Conservation (phyloP, 2,329 filamentous ascomycete species). For the Colletotrichum magnum region DNA sequence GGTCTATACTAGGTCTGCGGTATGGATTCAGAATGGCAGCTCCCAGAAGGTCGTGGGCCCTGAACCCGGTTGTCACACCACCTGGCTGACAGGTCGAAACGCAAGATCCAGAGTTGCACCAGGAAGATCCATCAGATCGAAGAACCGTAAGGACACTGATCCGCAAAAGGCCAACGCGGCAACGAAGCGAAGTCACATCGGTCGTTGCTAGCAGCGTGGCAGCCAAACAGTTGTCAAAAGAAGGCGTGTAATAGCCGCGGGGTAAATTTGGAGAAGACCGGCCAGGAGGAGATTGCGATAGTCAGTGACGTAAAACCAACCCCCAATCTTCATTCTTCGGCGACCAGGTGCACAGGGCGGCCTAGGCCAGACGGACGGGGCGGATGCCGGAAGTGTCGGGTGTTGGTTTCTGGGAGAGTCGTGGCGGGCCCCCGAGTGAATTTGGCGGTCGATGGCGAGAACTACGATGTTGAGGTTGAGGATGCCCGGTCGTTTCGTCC, state of each 20-base stretch:
- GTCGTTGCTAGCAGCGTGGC: neutral
- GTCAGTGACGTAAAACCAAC: slow-evolving; percentile 7
- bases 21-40: slow-evolving; percentile 15
- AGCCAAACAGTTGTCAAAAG: neutral
- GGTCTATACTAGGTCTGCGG: slow-evolving; percentile 14
- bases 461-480: slow-evolving; percentile 4
- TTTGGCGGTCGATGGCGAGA: slow-evolving; percentile 14
- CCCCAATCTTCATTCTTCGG: neutral
- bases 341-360: slow-evolving; percentile 17
- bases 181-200: slow-evolving; percentile 2
- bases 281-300: neutral
- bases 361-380: slow-evolving; percentile 14
- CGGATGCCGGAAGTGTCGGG: slow-evolving; percentile 37
- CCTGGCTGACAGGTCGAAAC: slow-evolving; percentile 32
- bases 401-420: slow-evolving; percentile 25
- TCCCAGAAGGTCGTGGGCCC: slow-evolving; percentile 1
- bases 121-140: slow-evolving; percentile 35
- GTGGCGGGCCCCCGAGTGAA: slow-evolving; percentile 16
- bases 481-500: slow-evolving; percentile 17
- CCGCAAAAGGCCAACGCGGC: neutral
- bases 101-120: slow-evolving; percentile 32
- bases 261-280: neutral
- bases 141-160: slow-evolving; percentile 23
- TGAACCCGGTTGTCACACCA: slow-evolving; percentile 32
- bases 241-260: neutral